These are phyloP conservation scores for Nemophila menziesii DNA, from an alignment of 257 asterid species.

Conservation along the genomic window DNA sequence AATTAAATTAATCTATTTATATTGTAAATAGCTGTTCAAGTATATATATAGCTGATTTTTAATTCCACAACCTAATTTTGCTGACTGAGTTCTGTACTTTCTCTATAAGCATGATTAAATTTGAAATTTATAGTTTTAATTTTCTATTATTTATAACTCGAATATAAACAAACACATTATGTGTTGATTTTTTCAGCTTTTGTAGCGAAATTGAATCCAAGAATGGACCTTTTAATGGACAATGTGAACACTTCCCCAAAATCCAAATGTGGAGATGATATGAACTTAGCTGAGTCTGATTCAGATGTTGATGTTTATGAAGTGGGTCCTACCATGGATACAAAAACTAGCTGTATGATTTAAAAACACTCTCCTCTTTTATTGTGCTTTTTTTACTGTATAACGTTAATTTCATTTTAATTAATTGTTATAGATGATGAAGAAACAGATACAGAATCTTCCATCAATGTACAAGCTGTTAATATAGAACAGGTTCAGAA, in stretches of 20 bases:
- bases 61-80: too few species aligned
- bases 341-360: conserved; percentile 31
- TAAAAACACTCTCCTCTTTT: neutral
- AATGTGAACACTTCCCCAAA: conserved; percentile 50
- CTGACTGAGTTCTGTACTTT: too few species aligned
- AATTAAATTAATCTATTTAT: conserved; percentile 2
- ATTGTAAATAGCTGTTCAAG: too few species aligned
- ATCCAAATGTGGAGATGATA: conserved; percentile 41
- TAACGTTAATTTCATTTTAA: neutral
- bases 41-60: too few species aligned
- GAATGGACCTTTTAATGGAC: conserved; percentile 25
- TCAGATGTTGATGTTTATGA: conserved; percentile 32
- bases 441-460: conserved; percentile 17
- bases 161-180: neutral
- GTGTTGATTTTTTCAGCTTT: conserved; percentile 45
- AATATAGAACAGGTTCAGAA: conserved; percentile 30
- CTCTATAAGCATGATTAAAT: too few species aligned
- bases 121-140: neutral
- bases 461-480: conserved; percentile 18
- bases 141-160: neutral
- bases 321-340: conserved; percentile 19
- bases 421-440: conserved; percentile 22
- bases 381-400: neutral
- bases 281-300: conserved; percentile 29
- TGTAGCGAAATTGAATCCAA: conserved; percentile 33